phyloP scores from a whole-genome alignment of 2,329 filamentous ascomycete genomes.

The Mycosphaerella sp. region DNA sequence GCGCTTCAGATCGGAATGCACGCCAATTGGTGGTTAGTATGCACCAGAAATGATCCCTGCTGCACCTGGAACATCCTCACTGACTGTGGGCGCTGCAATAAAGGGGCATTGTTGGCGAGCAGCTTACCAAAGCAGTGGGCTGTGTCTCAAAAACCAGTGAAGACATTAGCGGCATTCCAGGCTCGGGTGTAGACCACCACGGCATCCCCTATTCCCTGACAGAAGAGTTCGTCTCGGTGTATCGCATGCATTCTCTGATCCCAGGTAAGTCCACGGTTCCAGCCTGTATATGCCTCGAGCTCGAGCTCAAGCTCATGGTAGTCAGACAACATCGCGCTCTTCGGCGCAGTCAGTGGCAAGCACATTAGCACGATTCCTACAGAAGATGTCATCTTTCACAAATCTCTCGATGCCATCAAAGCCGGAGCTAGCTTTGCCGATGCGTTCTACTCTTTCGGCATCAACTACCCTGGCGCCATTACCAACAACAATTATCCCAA shows the following conservation, averaged over 20 bases:
- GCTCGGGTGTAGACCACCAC: slow-evolving; percentile 36
- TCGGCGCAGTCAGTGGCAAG: slow-evolving; percentile 26
- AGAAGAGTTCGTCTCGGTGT: slow-evolving; percentile 43
- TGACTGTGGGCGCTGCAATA: background rate
- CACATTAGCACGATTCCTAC: slow-evolving; percentile 31
- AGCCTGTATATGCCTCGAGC: background rate
- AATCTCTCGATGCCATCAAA: slow-evolving; percentile 32
- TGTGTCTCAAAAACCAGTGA: slow-evolving; percentile 34
- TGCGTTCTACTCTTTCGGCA: slow-evolving; percentile 43
- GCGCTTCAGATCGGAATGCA: slow-evolving; percentile 40
- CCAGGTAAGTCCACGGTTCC: background rate
- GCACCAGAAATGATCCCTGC: background rate
- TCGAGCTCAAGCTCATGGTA: background rate
- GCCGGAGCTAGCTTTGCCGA: slow-evolving; percentile 33
- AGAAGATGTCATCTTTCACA: slow-evolving; percentile 32
- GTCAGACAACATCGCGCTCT: slow-evolving; percentile 33
- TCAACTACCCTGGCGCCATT: slow-evolving; percentile 45
- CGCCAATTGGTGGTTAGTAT: slow-evolving; percentile 37
- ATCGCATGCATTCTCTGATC: slow-evolving; percentile 41
- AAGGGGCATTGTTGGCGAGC: slow-evolving; percentile 7
- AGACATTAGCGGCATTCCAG: slow-evolving; percentile 38
- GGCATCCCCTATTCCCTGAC: slow-evolving; percentile 39
- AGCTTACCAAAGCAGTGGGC: slow-evolving; percentile 38
- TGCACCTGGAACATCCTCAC: background rate
- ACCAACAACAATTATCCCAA: slow-evolving; percentile 38